Evolutionary conservation across 345 rosid genomes (phyloP), one percentile per base, ranked within the genome.

Genomic region (Corchorus capsularis): DNA sequence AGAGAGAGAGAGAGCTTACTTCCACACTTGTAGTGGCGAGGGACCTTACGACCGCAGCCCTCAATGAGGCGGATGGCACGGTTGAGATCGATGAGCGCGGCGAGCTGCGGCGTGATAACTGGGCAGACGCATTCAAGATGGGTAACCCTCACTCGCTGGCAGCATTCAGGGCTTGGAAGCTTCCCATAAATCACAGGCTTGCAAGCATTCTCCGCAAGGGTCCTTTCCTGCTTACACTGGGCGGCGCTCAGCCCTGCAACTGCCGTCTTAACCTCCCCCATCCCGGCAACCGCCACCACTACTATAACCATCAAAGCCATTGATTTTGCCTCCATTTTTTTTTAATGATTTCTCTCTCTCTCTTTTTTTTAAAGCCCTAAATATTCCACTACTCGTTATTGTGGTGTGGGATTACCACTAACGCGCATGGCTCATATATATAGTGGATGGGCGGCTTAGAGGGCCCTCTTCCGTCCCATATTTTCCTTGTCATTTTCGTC

Each of bases 1-100:
- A n/a, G n/a, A n/a, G n/a, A n/a, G n/a, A n/a, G n/a, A n/a, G n/a
- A n/a, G n/a, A n/a, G n/a, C 86, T 77, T 85, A 85, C 88, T 79
- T 61, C 88, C 86, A 49, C 88, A 81, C 71, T 83, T 77, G 80
- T 47, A 81, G 71, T 85, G 88, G 32, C 79, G 86, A 79, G 86
- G 86, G 45, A 83, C 82, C 39, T 74, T 72, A 15, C 86, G 17
- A 1, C 88, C 88, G 69, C 88, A 83, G 1, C 86, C 86, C 79
- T 83, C 73, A 20, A 83, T 53, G 69, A 83, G 73, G 35, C 77
- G 76, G 77, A 85, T 22, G 71, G 75, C 79, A 7, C 86, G 88
- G 39, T 85, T 83, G 60, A 85, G 5, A 5, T 83, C 79, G 35
- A 83, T 3, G 2, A 83, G 77, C 16, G 86, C 83, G 3, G 80